Evolutionary conservation across 2,329 filamentous ascomycete species (phyloP).

Genomic region (Helotiales sp.): DNA sequence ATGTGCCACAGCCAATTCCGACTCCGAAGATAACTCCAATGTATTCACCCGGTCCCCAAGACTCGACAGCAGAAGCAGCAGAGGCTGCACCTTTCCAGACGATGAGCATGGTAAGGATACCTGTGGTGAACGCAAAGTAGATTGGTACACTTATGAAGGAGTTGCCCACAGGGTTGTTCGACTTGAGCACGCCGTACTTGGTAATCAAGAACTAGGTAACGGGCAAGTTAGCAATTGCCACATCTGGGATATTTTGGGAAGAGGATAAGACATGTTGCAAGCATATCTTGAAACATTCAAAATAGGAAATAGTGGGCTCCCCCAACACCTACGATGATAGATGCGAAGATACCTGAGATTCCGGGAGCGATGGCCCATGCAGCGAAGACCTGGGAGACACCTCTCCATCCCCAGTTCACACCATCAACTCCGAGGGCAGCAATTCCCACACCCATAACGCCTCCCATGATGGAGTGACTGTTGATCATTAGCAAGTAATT

Average conservation of each 20-base stretch:
- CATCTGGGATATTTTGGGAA: too few relatives aligned
- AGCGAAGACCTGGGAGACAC: conserved; percentile 64
- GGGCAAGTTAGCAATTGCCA: too few relatives aligned
- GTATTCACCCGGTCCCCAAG: conserved; percentile 44
- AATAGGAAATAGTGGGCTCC: too few relatives aligned
- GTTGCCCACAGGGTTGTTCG: conserved; percentile 48
- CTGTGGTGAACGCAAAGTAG: conserved; percentile 50
- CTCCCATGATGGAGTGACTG: conserved; percentile 24
- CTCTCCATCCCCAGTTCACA: conserved; percentile 57
- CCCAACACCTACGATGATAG: too few relatives aligned
- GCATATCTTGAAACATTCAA: too few relatives aligned
- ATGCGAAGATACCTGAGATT: conserved; percentile 57
- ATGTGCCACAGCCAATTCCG: conserved; percentile 44
- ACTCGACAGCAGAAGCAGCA: conserved; percentile 42
- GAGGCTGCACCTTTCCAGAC: conserved; percentile 50
- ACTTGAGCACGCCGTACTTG: conserved; percentile 50
- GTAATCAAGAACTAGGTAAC: conserved; percentile 51
- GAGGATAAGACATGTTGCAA: too few relatives aligned
- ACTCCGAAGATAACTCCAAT: conserved; percentile 50
- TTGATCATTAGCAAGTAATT: not conserved
- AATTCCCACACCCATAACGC: conserved; percentile 61
- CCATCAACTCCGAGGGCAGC: conserved; percentile 44
- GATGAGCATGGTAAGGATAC: conserved; percentile 48
- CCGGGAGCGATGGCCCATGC: conserved; percentile 65
- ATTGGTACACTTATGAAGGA: conserved; percentile 49